phyloP scores from a whole-genome alignment of 1,139 yeast genomes.

The Petasospora rhodanensis region DNA sequence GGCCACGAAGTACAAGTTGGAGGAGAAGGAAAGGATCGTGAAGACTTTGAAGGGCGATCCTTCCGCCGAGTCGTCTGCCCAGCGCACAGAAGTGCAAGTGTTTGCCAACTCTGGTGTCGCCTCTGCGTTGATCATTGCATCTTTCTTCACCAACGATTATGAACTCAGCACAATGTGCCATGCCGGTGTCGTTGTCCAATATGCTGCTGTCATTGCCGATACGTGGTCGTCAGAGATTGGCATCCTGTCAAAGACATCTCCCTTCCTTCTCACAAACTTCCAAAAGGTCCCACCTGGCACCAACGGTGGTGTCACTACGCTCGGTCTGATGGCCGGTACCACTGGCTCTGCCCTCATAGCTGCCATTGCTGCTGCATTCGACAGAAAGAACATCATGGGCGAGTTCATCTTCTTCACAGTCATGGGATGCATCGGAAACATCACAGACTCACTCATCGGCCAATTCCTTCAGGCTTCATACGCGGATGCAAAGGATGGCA shows the following conservation, averaged over 20 bases:
- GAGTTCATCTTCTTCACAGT: constrained; percentile 29
- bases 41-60: constrained; percentile 24
- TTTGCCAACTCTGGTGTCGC: constrained; percentile 39
- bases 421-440: constrained; percentile 38
- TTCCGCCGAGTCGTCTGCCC: constrained; percentile 16
- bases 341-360: constrained; percentile 38
- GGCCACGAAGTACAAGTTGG: constrained; percentile 34
- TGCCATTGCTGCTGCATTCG: constrained; percentile 25
- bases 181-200: constrained; percentile 38
- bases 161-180: constrained; percentile 11
- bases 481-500: constrained; percentile 32
- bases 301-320: constrained; percentile 42
- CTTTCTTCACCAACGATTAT: constrained; percentile 13
- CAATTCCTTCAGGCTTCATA: constrained; percentile 37
- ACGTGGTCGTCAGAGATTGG: constrained; percentile 49
- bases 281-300: constrained; percentile 43
- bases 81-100: constrained; percentile 39
- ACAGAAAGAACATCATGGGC: constrained; percentile 10
- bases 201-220: constrained; percentile 44
- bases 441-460: constrained; percentile 42
- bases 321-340: constrained; percentile 37
- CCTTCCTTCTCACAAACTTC: constrained; percentile 39
- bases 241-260: constrained; percentile 35
- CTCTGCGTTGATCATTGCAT: constrained; percentile 13
- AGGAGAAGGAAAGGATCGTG: constrained; percentile 21